phyloP scores from a whole-genome alignment of 176 grass and related monocot species.

The Eremochloa ophiuroides region DNA sequence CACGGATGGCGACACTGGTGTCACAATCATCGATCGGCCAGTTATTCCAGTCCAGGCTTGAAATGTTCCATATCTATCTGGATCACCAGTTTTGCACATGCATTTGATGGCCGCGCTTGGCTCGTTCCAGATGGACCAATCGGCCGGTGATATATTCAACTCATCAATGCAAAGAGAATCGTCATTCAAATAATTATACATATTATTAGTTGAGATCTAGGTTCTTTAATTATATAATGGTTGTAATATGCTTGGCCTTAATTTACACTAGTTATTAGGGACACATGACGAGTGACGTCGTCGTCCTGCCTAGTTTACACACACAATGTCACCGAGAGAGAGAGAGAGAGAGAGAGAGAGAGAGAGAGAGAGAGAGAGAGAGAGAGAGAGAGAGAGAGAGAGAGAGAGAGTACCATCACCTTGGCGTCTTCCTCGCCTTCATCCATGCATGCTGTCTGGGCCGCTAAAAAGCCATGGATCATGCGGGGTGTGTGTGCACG shows the following conservation, averaged over 20 bases:
- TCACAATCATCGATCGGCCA: neutral
- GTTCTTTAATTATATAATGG: neutral
- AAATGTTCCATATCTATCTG: neutral
- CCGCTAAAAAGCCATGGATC: neutral
- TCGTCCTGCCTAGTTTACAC: too few species aligned
- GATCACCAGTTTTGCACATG: neutral
- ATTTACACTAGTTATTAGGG: neutral
- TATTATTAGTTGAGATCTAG: neutral
- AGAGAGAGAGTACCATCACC: too few species aligned
- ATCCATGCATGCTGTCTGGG: neutral
- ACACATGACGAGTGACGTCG: too few species aligned
- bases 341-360: too few species aligned
- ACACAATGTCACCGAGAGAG: too few species aligned
- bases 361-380: too few species aligned
- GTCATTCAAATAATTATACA: neutral
- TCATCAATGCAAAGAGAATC: neutral
- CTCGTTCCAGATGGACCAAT: neutral
- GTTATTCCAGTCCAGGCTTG: neutral
- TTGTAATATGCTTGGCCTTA: neutral
- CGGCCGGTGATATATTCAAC: neutral
- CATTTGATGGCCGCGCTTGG: neutral
- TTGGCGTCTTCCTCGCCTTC: neutral
- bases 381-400: too few species aligned
- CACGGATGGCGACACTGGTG: neutral
- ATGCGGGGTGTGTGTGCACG: neutral